These are phyloP conservation scores for Sporobolus alterniflorus DNA, from an alignment of 202 grass and related monocot species.

Conservation along the genomic window DNA sequence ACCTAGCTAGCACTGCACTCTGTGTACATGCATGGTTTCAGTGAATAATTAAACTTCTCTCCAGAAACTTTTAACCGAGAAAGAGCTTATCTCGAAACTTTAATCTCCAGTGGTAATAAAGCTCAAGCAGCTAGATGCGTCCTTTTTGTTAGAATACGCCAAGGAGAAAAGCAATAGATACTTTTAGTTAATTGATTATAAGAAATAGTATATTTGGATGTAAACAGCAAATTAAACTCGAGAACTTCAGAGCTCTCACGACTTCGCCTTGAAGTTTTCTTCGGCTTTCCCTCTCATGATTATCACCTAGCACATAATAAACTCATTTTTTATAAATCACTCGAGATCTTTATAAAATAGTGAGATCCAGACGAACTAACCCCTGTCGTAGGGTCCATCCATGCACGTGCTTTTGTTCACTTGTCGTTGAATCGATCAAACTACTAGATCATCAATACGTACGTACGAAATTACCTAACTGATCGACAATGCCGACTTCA, in stretches of 20 bases:
- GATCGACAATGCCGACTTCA: neutral
- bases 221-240: neutral
- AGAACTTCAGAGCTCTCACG: neutral
- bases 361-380: neutral
- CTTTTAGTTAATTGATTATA: constrained; percentile 8
- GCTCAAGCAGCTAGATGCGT: neutral
- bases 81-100: neutral
- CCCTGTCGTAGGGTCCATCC: constrained; percentile 15
- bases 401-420: constrained; percentile 33
- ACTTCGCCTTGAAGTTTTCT: constrained; percentile 18
- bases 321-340: neutral
- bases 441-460: neutral
- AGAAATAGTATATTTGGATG: constrained; percentile 8
- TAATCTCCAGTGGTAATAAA: neutral
- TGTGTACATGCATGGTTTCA: neutral
- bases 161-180: constrained; percentile 7
- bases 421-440: constrained; percentile 34
- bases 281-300: neutral
- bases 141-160: constrained; percentile 20
- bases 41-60: neutral
- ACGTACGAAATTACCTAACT: neutral
- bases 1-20: constrained; percentile 25
- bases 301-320: constrained; percentile 30
- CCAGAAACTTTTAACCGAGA: constrained; percentile 7
- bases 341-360: constrained; percentile 1